Conservation (phyloP, 768 basidiomycete genomes). For the Pseudohyphozyma bogoriensis region DNA sequence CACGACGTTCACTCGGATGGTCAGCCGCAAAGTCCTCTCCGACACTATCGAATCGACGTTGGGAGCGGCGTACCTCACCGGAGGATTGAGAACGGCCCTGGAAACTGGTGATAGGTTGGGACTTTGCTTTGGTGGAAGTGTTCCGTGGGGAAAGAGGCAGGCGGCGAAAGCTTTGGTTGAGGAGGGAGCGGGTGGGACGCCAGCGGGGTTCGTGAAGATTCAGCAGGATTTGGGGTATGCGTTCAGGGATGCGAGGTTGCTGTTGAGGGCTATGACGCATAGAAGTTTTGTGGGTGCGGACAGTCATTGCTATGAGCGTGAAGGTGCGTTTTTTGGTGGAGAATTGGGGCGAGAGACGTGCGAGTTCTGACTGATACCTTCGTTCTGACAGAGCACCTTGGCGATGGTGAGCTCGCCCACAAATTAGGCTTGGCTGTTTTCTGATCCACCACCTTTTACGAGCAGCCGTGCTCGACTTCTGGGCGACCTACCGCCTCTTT, state of each 20-base stretch:
- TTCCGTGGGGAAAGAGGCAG: conserved; percentile 57
- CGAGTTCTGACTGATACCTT: neutral
- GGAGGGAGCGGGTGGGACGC: neutral
- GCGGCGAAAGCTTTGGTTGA: conserved; percentile 44
- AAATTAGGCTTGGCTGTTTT: neutral
- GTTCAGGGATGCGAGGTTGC: conserved; percentile 55
- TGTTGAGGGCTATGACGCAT: conserved; percentile 69
- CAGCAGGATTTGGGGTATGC: conserved; percentile 60
- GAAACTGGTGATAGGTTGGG: conserved; percentile 55
- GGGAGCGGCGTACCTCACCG: conserved; percentile 63
- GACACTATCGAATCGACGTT: conserved; percentile 82
- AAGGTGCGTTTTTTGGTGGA: too few relatives aligned
- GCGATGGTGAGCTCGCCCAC: conserved; percentile 63
- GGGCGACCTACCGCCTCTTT: conserved; percentile 48
- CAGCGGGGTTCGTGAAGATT: conserved; percentile 34
- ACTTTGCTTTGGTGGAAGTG: conserved; percentile 59
- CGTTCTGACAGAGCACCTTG: conserved; percentile 54
- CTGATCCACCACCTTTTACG: conserved; percentile 41
- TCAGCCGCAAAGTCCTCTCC: conserved; percentile 62
- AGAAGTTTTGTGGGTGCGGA: conserved; percentile 55
- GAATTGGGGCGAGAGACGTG: conserved; percentile 39
- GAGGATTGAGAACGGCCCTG: conserved; percentile 61
- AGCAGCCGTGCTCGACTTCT: conserved; percentile 59
- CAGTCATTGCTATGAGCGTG: conserved; percentile 67
- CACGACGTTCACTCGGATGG: conserved; percentile 43